Evolutionary conservation across 129 eudicot species (phyloP).

Genomic region (Scalesia atractyloides): DNA sequence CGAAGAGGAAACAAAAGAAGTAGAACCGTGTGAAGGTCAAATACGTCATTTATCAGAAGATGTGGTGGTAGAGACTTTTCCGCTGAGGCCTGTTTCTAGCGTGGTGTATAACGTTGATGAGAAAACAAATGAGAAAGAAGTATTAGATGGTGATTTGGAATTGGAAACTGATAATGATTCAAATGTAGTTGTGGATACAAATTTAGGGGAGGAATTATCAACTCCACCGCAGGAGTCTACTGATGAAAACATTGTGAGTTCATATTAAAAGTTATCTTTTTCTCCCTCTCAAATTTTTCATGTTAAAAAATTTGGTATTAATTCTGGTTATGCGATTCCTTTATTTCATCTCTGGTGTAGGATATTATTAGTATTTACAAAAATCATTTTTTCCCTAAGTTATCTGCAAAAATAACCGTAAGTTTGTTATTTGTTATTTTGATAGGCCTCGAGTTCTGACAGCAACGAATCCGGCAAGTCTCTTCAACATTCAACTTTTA

Average conservation of each 20-base stretch:
- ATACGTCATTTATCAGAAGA: conserved; percentile 30
- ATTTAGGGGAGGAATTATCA: conserved; percentile 19
- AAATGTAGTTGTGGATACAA: conserved; percentile 20
- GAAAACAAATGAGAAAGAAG: conserved; percentile 21
- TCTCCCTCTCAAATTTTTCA: background rate
- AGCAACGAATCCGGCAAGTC: conserved; percentile 18
- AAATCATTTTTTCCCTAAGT: background rate
- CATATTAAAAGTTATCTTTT: conserved; percentile 1
- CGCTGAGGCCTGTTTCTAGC: conserved; percentile 50
- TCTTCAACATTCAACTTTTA: conserved; percentile 17
- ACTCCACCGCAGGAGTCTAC: conserved; percentile 10
- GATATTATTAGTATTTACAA: background rate
- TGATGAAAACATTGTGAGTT: conserved; percentile 44
- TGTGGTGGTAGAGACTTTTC: conserved; percentile 74
- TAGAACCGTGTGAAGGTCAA: conserved; percentile 26
- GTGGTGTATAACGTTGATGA: conserved; percentile 28
- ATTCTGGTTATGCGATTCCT: background rate
- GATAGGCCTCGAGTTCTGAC: conserved; percentile 28
- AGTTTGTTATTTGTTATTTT: conserved; percentile 12
- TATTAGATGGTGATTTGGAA: conserved; percentile 1
- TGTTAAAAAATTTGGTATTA: background rate
- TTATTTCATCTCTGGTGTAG: background rate
- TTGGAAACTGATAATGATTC: conserved; percentile 7
- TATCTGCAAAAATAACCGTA: conserved; percentile 1
- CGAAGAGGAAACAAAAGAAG: conserved; percentile 30